Base-by-base conservation (phyloP, 2,329 filamentous ascomycete species). In the Ophiostoma sp. region DNA sequence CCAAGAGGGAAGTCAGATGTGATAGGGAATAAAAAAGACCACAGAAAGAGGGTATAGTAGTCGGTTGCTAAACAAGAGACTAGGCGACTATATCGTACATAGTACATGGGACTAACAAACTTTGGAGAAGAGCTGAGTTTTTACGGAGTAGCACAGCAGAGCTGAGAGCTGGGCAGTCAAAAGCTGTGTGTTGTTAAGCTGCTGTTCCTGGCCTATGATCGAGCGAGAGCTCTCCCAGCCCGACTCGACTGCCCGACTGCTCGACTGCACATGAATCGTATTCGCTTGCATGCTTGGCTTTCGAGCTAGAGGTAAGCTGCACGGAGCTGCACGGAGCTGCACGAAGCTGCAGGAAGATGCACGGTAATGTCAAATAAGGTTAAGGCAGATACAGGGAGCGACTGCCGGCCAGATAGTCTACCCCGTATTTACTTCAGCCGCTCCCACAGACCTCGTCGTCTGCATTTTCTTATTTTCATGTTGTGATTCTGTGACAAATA, bases 311-410 rank as follows among this genome's bases (percentile, higher is more conserved):
- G 44, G 44, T 13, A 17, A 62, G 57, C 57, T 62, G 27, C 7
- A 33, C 27, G 27, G 52, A 57, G 52, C n/a, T 57, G 44, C 44
- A 57, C 3, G 52, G 4, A 57, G 52, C n/a, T 57, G 52, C 52
- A 57, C 54, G 54, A 1, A 48, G 41, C 41, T 57, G 44, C 44
- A 57, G 8, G 52, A 13, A 57, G 52, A n/a, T 57, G 52, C 52
- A 57, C 54, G 54, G 6, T 31, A 7, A 60, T 60, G 57, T 62
- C 57, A 62, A 62, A 62, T 62, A 62, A 62, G 57, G 57, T 62
- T 20, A 62, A 62, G 3, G 27, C 57, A 23, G 20, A 62, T 31
- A 10, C 4, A 33, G 15, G 39, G 27, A 27, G 57, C 7, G 57
- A 33, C 57, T 20, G 57, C 57, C 15, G 57, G 57, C 27, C 57